phyloP scores from a whole-genome alignment of 2,329 filamentous ascomycete species.

The Leptodontidium sp. region DNA sequence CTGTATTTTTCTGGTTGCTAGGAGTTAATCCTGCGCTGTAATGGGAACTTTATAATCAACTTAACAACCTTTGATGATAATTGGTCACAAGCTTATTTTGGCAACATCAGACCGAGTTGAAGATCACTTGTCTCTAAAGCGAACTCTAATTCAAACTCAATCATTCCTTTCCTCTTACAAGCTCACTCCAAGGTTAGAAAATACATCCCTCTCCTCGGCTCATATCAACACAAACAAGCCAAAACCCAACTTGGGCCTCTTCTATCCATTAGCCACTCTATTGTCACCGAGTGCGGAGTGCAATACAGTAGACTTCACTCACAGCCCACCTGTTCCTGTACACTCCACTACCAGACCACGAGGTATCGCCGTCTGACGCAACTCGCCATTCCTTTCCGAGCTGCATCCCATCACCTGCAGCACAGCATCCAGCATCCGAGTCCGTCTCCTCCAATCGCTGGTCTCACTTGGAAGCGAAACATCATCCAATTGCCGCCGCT shows the following conservation, averaged over 20 bases:
- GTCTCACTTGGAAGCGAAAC: constrained; percentile 10
- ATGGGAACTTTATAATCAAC: not conserved
- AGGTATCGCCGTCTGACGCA: constrained; percentile 18
- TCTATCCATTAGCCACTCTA: not conserved
- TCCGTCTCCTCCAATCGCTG: constrained; percentile 7
- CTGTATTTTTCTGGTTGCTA: too few species aligned
- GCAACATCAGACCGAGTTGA: constrained; percentile 2
- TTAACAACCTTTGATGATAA: not conserved
- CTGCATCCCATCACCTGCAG: constrained; percentile 19
- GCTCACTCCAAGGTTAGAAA: not conserved
- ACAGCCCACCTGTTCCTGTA: constrained; percentile 5
- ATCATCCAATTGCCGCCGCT: constrained; percentile 16
- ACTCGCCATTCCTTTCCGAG: constrained; percentile 8
- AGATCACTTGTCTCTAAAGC: not conserved
- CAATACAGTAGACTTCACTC: not conserved
- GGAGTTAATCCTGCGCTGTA: too few species aligned
- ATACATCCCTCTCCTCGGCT: not conserved
- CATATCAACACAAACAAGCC: not conserved
- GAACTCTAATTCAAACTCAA: constrained; percentile 9
- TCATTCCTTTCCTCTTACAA: not conserved
- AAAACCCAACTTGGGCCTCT: not conserved
- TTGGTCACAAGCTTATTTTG: not conserved
- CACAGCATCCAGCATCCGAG: constrained; percentile 17
- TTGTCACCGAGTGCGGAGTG: not conserved
- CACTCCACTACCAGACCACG: not conserved